phyloP scores from a whole-genome alignment of 1,284 basidiomycete species.

The Austropuccinia psidii region DNA sequence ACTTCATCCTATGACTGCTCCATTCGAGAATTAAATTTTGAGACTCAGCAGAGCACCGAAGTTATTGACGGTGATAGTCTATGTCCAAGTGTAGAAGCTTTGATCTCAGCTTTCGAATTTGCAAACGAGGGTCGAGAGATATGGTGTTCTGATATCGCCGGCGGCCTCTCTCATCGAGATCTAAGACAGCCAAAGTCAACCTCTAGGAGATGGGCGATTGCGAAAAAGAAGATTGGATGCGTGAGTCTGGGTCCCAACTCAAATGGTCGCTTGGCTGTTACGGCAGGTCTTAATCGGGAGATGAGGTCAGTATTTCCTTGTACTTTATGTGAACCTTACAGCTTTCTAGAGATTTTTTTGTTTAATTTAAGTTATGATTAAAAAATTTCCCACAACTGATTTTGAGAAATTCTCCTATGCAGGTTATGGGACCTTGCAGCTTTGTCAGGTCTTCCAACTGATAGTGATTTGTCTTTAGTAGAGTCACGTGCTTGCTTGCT shows the following conservation, averaged over 20 bases:
- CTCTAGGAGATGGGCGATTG: conserved; percentile 5
- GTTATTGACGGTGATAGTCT: not conserved
- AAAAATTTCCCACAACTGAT: not conserved
- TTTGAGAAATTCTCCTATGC: not conserved
- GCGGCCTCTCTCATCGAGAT: conserved; percentile 28
- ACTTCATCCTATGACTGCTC: conserved; percentile 21
- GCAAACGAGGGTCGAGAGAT: conserved; percentile 23
- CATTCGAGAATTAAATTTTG: conserved; percentile 28
- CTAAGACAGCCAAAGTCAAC: conserved; percentile 3
- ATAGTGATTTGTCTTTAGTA: not conserved
- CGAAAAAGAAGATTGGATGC: conserved; percentile 32
- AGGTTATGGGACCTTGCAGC: conserved; percentile 26
- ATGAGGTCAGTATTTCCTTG: conserved; percentile 4
- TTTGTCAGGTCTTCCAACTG: not conserved
- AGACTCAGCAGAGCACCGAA: conserved; percentile 29
- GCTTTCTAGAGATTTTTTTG: not conserved
- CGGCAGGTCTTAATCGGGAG: conserved; percentile 31
- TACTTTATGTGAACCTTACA: not conserved
- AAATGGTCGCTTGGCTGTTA: conserved; percentile 14
- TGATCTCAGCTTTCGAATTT: conserved; percentile 31
- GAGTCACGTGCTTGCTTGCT: not conserved
- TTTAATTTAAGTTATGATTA: not conserved
- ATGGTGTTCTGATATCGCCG: conserved; percentile 14
- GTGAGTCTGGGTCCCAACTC: conserved; percentile 21
- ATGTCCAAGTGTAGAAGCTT: not conserved